These are phyloP conservation scores for Firmiana major DNA, from an alignment of 345 rosid genomes.

Conservation along the genomic window DNA sequence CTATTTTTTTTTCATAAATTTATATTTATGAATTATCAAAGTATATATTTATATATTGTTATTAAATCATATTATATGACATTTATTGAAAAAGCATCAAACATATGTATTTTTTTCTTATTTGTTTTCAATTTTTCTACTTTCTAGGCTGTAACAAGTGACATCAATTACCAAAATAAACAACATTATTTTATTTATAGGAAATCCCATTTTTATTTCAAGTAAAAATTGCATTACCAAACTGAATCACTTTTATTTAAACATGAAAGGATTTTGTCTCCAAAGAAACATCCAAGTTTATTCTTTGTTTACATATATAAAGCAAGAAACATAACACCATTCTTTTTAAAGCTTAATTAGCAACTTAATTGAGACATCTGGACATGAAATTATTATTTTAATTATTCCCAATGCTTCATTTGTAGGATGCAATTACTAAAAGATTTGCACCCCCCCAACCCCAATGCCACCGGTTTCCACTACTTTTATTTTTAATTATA, in stretches of 20 bases:
- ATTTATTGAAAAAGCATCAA: too few species aligned
- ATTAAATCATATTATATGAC: too few species aligned
- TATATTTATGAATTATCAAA: too few species aligned
- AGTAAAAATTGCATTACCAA: neutral
- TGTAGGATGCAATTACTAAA: neutral
- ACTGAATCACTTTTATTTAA: neutral
- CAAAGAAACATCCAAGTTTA: neutral
- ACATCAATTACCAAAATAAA: too few species aligned
- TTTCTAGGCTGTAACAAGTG: too few species aligned
- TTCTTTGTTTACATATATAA: neutral
- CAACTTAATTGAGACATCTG: neutral
- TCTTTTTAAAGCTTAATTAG: neutral
- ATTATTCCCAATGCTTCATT: constrained; percentile 9
- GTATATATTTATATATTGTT: too few species aligned
- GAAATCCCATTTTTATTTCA: neutral
- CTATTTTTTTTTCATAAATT: too few species aligned
- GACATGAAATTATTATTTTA: neutral
- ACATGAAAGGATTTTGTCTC: neutral
- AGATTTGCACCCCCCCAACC: constrained; percentile 5
- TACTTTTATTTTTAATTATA: neutral
- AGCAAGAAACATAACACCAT: neutral
- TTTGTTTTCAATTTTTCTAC: too few species aligned
- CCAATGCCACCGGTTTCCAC: neutral
- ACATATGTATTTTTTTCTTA: too few species aligned
- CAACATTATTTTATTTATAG: neutral